Base-by-base conservation (phyloP, 331 rosid species). In the Quercus lobata region DNA sequence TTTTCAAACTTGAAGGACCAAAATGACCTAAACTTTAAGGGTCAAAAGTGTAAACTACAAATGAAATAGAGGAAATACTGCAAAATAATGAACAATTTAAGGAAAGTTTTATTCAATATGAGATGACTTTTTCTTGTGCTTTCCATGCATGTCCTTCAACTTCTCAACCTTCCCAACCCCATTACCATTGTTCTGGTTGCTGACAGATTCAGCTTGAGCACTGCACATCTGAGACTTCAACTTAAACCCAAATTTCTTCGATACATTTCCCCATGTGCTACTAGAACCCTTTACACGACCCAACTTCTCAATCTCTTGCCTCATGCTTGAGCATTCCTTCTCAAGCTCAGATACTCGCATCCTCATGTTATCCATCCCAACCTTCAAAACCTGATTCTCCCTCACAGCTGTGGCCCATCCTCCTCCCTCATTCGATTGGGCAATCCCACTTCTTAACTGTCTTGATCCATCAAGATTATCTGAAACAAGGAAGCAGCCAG, bases 311-410 rank as follows among this genome's bases (percentile, higher is more conserved):
- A 96, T 96, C 90, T 96, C 99, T 75, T 90, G 97, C 85, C 92
- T 88, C 99, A 96, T 96, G 90, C 74, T 91, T 5, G 98, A 90
- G 81, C 99, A 96, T 80, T 96, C 99, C 87, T 89, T 96, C 86
- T 96, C 99, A 2, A 96, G 98, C 97, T 96, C 99, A 1, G 94
- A 91, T 35, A 96, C 99, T 77, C 99, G 88, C 91, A 93, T 80
- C 84, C 99, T 88, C 99, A 96, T 96, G 88, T 81, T 90, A 77
- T 96, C 98, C 99, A 96, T 96, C 37, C 99, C 99, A 8, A 96
- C 99, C 83, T 96, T 96, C 88, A 93, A 80, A 19, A 93, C 98
- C 84, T 96, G 99, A 62, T 96, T 96, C 87, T 96, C 99, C 86
- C 95, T 91, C 79, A 90, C 99, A 0, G 99, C 97, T 0, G 94